These are phyloP conservation scores for Candida hispaniensis DNA, from an alignment of 805 yeast genomes.

Conservation along the genomic window DNA sequence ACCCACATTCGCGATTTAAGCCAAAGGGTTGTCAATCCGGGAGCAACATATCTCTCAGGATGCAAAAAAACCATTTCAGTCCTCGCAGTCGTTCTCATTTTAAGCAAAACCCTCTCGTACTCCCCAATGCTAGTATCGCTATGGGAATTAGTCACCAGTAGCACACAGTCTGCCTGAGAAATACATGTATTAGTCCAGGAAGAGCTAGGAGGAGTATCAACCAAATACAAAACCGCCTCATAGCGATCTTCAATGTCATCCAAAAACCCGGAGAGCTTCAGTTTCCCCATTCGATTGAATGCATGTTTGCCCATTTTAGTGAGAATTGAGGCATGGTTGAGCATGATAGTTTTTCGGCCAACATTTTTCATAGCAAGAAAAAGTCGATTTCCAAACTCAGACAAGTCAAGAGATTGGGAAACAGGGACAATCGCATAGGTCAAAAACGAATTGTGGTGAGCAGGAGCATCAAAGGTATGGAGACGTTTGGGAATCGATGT, in stretches of 20 bases:
- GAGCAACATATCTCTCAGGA: slow-evolving; percentile 67
- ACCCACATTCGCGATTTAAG: slow-evolving; percentile 81
- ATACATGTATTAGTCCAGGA: slow-evolving; percentile 90
- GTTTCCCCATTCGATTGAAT: slow-evolving; percentile 73
- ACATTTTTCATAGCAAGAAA: slow-evolving; percentile 61
- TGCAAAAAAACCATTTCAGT: slow-evolving; percentile 80
- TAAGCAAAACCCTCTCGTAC: slow-evolving; percentile 64
- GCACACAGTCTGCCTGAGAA: slow-evolving; percentile 90
- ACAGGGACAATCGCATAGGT: slow-evolving; percentile 81
- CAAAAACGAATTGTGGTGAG: slow-evolving; percentile 35
- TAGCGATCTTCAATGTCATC: slow-evolving; percentile 84
- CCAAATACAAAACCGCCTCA: slow-evolving; percentile 80
- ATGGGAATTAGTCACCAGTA: slow-evolving; percentile 75
- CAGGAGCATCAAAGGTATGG: slow-evolving; percentile 12
- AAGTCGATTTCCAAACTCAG: slow-evolving; percentile 68
- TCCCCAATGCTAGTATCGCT: slow-evolving; percentile 70
- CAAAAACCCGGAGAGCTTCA: slow-evolving; percentile 80
- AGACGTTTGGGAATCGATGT: slow-evolving; percentile 12
- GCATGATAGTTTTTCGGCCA: slow-evolving; percentile 60
- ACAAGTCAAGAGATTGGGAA: slow-evolving; percentile 70
- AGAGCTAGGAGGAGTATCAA: slow-evolving; percentile 73
- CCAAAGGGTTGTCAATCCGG: slow-evolving; percentile 83
- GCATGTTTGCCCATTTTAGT: slow-evolving; percentile 83
- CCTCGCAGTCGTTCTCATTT: slow-evolving; percentile 71
- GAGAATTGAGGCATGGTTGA: slow-evolving; percentile 76